Conservation (phyloP, 495 filamentous ascomycete species). For the Trypethelium eluteriae region DNA sequence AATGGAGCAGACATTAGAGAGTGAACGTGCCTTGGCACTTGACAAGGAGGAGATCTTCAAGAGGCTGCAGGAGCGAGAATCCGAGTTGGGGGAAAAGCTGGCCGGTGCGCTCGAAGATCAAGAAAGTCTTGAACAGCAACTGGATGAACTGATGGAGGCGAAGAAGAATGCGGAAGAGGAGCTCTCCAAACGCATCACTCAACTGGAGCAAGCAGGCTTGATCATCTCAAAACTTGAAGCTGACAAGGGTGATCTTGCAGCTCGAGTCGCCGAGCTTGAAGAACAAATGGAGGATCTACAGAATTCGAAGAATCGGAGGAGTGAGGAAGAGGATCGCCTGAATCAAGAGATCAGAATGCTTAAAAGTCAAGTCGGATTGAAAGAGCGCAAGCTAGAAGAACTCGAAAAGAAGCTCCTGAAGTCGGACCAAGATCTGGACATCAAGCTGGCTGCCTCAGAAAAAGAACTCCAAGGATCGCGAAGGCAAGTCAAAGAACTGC, state of each 20-base stretch:
- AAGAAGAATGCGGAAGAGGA: slow-evolving; percentile 86
- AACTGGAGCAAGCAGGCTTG: slow-evolving; percentile 84
- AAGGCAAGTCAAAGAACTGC: slow-evolving; percentile 63
- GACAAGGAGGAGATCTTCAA: slow-evolving; percentile 99
- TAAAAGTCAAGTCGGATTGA: slow-evolving; percentile 79
- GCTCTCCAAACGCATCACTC: slow-evolving; percentile 64
- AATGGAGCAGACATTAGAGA: slow-evolving; percentile 87
- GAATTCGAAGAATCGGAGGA: slow-evolving; percentile 57
- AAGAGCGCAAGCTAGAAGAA: slow-evolving; percentile 84
- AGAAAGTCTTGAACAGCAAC: slow-evolving; percentile 83
- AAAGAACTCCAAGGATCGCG: slow-evolving; percentile 70
- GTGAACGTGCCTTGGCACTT: slow-evolving; percentile 84
- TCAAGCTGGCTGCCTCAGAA: slow-evolving; percentile 73
- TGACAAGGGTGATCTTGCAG: slow-evolving; percentile 68
- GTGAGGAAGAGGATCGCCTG: slow-evolving; percentile 62
- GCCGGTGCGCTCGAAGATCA: slow-evolving; percentile 91
- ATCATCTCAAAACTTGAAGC: slow-evolving; percentile 77
- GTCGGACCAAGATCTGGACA: slow-evolving; percentile 79
- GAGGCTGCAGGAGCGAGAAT: slow-evolving; percentile 78
- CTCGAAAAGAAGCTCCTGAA: slow-evolving; percentile 77
- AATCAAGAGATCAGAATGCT: slow-evolving; percentile 82
- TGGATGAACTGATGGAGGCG: slow-evolving; percentile 80
- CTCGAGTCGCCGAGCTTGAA: slow-evolving; percentile 61
- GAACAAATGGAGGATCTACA: slow-evolving; percentile 58
- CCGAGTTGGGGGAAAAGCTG: slow-evolving; percentile 84